A percentile compares a stretch with the other conserved stretches of the same genome.
These are phyloP conservation scores for Phyllosticta capitalensis DNA, from an alignment of 2,329 filamentous ascomycete species.

Conservation along the genomic window DNA sequence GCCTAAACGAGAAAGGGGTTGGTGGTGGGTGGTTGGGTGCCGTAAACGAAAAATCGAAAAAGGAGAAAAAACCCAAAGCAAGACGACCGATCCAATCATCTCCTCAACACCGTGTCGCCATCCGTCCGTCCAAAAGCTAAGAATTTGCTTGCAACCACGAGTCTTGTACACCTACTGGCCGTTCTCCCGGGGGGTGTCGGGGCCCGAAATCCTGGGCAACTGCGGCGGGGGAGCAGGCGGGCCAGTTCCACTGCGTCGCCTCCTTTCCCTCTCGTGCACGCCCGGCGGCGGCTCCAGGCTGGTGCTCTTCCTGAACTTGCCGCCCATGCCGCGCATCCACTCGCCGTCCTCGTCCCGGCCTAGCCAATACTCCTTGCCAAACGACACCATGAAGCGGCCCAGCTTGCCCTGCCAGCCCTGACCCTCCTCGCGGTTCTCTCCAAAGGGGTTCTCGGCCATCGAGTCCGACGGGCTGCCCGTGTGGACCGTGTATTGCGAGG, in stretches of 20 bases:
- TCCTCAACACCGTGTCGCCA: background rate
- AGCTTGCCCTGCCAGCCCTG: constrained; percentile 70
- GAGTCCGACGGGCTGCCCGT: constrained; percentile 18
- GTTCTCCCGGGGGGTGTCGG: background rate
- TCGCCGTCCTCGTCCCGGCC: constrained; percentile 54
- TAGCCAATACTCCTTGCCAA: constrained; percentile 73
- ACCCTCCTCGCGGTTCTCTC: constrained; percentile 58
- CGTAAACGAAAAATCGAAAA: background rate
- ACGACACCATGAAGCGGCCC: constrained; percentile 67
- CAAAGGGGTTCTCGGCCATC: constrained; percentile 60
- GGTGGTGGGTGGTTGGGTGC: too few species aligned
- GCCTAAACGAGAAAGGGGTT: too few species aligned
- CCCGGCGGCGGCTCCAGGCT: constrained; percentile 33
- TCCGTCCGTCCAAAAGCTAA: background rate
- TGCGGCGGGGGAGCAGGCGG: constrained; percentile 33
- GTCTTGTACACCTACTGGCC: background rate
- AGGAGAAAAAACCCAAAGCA: background rate
- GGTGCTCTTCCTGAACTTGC: constrained; percentile 45
- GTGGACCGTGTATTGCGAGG: constrained; percentile 13
- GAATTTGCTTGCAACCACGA: background rate
- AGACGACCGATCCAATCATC: background rate
- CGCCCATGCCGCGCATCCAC: constrained; percentile 57
- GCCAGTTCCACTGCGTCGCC: constrained; percentile 53
- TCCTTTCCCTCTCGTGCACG: constrained; percentile 48
- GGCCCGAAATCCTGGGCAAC: background rate